Evolutionary conservation across 768 basidiomycete genomes (phyloP), one percentile per base, ranked within the genome.

Genomic region (Leccinum barrowsii): DNA sequence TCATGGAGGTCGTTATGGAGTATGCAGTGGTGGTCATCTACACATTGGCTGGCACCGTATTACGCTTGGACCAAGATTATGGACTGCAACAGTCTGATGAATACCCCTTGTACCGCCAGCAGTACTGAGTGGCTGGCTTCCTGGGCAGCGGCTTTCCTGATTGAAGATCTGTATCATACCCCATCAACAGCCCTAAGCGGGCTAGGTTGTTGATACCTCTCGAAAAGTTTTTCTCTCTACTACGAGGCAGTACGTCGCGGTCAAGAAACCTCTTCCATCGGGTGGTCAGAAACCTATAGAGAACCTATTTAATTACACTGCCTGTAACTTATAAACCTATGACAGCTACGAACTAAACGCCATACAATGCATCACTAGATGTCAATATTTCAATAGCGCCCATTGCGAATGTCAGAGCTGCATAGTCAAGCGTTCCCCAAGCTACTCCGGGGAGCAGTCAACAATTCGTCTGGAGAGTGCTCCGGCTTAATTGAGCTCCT

Each of bases 401-500:
- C n/a, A 42, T n/a, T 42, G 10, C n/a, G 40, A 59, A 74, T 88
- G 84, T 89, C 64, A 70, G 85, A 82, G 78, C 80, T 65, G 65
- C 87, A 87, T 85, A 89, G 87, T 89, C 87, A 85, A 89, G 85
- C 84, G 77, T 74, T 75, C 78, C 75, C 77, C 76, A 77, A 73
- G 60, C 74, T 77, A 74, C 72, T 70, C 69, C 62, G 54, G 66
- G 68, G 69, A 56, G 65, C 66, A 68, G 76, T 72, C 69, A 70
- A 60, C 69, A 61, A 62, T 72, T 69, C 64, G 65, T 74, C 75
- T 80, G 70, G 78, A 74, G 78, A 76, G 75, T 71, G 82, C 85
- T 87, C 86, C 87, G 87, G 87, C 87, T 89, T 89, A 89, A 87
- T 86, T 87, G 86, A 75, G 78, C 80, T 78, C 85, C 52, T 65